These are phyloP conservation scores for Pyrus betulifolia DNA, from an alignment of 306 rosid genomes.

Conservation along the genomic window DNA sequence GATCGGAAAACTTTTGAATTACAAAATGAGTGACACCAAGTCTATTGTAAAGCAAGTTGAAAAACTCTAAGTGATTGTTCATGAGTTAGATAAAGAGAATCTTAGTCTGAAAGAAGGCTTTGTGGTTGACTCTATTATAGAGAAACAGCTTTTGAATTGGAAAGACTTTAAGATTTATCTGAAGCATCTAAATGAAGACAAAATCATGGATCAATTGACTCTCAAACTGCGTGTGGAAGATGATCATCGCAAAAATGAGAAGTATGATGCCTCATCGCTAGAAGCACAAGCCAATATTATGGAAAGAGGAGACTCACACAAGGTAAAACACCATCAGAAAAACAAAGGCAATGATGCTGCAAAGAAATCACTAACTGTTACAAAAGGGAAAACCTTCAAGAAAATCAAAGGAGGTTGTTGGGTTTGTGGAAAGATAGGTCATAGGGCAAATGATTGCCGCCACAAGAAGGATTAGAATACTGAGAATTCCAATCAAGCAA, in stretches of 20 bases:
- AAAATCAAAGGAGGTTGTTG: neutral
- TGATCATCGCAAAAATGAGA: too few species aligned
- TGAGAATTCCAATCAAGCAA: neutral
- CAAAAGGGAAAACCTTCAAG: neutral
- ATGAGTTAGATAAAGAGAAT: neutral
- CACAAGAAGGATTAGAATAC: neutral
- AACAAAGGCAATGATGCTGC: too few species aligned
- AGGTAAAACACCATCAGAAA: too few species aligned
- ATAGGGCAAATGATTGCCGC: neutral
- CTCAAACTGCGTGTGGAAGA: too few species aligned
- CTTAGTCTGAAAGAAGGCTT: neutral
- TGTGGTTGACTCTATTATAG: neutral
- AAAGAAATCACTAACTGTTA: too few species aligned
- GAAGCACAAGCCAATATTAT: too few species aligned
- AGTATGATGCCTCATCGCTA: too few species aligned
- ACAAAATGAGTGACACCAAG: neutral
- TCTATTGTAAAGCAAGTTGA: neutral
- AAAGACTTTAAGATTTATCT: neutral
- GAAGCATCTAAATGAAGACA: too few species aligned
- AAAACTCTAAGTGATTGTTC: neutral
- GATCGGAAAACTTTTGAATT: neutral
- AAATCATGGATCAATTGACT: too few species aligned
- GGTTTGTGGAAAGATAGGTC: neutral
- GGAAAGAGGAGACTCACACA: too few species aligned
- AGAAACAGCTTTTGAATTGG: neutral